Conservation (phyloP, 345 rosid species). For the Salix viminalis region DNA sequence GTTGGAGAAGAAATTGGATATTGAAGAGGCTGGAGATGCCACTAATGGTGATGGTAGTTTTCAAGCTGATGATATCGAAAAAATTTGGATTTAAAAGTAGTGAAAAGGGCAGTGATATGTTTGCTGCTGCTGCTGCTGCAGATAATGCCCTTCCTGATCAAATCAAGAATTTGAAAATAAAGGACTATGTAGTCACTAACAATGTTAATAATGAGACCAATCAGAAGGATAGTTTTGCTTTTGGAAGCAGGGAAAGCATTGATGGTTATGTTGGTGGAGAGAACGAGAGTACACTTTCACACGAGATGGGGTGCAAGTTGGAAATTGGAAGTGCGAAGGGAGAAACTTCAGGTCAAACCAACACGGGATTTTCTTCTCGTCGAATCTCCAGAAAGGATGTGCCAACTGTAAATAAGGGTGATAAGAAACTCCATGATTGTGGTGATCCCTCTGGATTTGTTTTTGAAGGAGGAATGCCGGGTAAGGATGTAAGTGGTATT, state of each 20-base stretch:
- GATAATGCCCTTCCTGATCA: conserved; percentile 35
- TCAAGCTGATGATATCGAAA: background rate
- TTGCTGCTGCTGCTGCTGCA: conserved; percentile 18
- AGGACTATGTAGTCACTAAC: conserved; percentile 20
- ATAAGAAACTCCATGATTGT: conserved; percentile 18
- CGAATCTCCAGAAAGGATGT: conserved; percentile 20
- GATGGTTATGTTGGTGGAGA: conserved; percentile 28
- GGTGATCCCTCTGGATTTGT: conserved; percentile 27
- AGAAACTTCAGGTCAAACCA: conserved; percentile 29
- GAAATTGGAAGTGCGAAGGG: conserved; percentile 32
- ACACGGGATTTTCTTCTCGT: conserved; percentile 24
- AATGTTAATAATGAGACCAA: conserved; percentile 14
- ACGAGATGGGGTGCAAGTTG: conserved; percentile 57
- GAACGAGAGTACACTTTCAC: conserved; percentile 38
- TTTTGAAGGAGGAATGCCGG: conserved; percentile 33
- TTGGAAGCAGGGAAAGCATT: conserved; percentile 22
- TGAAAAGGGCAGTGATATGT: conserved; percentile 18
- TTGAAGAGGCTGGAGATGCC: conserved; percentile 24
- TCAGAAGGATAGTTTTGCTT: conserved; percentile 17
- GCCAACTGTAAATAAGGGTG: conserved; percentile 26
- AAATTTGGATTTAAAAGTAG: conserved; percentile 14
- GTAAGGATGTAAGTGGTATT: conserved; percentile 18
- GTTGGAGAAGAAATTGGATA: conserved; percentile 46
- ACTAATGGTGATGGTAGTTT: conserved; percentile 1
- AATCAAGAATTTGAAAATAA: conserved; percentile 46